These are phyloP conservation scores for Heterobasidion parviporum DNA, from an alignment of 1,284 basidiomycete species.

Conservation along the genomic window DNA sequence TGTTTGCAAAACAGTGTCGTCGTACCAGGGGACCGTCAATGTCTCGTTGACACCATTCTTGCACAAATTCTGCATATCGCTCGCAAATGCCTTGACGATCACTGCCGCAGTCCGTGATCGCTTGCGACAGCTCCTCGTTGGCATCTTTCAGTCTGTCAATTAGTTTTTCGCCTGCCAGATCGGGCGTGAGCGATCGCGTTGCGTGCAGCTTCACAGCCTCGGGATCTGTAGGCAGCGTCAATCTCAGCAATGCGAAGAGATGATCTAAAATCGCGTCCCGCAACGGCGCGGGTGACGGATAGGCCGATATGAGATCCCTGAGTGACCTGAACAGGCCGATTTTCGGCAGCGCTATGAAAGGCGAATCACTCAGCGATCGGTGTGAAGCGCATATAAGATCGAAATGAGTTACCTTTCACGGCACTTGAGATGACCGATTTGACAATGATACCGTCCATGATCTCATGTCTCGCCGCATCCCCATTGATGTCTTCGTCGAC, in stretches of 20 bases:
- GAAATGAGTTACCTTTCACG: conserved; percentile 45
- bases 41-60: conserved; percentile 40
- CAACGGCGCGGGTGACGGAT: conserved; percentile 43
- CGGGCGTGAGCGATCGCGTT: conserved; percentile 28
- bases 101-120: conserved; percentile 22
- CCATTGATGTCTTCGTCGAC: conserved; percentile 37
- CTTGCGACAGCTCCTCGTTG: conserved; percentile 43
- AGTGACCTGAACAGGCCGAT: conserved; percentile 52
- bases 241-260: conserved; percentile 40
- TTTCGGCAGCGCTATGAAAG: conserved; percentile 42
- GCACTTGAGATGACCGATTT: conserved; percentile 60
- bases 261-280: conserved; percentile 44
- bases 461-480: conserved; percentile 44
- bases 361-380: background rate
- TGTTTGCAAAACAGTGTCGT: conserved; percentile 17
- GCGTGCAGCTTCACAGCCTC: conserved; percentile 46
- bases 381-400: background rate
- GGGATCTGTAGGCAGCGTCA: conserved; percentile 38
- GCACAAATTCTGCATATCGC: conserved; percentile 50
- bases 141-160: conserved; percentile 50
- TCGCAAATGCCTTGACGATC: conserved; percentile 19
- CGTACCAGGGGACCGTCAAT: conserved; percentile 47
- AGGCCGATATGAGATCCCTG: conserved; percentile 41
- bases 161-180: conserved; percentile 16
- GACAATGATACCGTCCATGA: conserved; percentile 68